Conservation (phyloP, 2,329 filamentous ascomycete genomes). For the Pyrenochaeta sp. region DNA sequence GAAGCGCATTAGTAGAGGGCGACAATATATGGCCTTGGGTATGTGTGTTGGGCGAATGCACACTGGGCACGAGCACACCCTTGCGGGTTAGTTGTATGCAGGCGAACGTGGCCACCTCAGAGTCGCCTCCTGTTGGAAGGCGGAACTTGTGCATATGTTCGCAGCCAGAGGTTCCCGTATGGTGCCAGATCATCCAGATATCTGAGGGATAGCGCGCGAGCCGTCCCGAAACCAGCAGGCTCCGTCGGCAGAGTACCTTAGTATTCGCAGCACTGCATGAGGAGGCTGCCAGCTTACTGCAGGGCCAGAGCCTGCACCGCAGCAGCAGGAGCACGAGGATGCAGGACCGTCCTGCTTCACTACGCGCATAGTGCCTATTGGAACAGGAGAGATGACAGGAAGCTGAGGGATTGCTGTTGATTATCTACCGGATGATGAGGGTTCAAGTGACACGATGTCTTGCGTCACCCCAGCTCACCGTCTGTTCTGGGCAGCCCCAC, state of each 20-base stretch:
- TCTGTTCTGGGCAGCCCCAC: constrained; percentile 20
- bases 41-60: constrained; percentile 51
- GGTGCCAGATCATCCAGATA: constrained; percentile 50
- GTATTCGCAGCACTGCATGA: constrained; percentile 19
- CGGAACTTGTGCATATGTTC: constrained; percentile 43
- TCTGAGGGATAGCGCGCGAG: constrained; percentile 39
- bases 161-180: constrained; percentile 40
- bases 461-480: constrained; percentile 31
- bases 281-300: constrained; percentile 22
- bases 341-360: constrained; percentile 15
- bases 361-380: constrained; percentile 9
- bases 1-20: constrained; percentile 48
- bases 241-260: constrained; percentile 22
- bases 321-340: constrained; percentile 15
- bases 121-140: constrained; percentile 45
- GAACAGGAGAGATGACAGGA: constrained; percentile 7
- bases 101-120: constrained; percentile 48
- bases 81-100: constrained; percentile 49
- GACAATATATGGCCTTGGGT: constrained; percentile 47
- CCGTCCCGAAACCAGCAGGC: constrained; percentile 40
- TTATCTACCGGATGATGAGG: constrained; percentile 14
- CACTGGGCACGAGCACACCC: constrained; percentile 46
- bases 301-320: constrained; percentile 25
- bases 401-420: constrained; percentile 6
- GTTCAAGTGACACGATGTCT: constrained; percentile 18